Evolutionary conservation across 176 grass and related monocot genomes (phyloP), one percentile per base, ranked within the genome.

Genomic region (Areca catechu): DNA sequence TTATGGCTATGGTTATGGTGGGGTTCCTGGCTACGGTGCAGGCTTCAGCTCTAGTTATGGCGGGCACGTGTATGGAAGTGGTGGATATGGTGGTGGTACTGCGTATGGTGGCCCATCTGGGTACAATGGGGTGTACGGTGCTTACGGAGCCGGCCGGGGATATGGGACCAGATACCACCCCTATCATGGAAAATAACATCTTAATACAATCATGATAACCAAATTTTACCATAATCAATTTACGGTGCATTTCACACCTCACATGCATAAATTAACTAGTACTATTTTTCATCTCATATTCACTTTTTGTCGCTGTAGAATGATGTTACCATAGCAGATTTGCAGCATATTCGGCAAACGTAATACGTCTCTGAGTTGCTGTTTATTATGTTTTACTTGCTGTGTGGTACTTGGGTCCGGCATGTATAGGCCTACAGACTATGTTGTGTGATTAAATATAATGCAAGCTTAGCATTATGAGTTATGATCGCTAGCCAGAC

Each of bases 11-110:
- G 34, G 34, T 14, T 43, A 83, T 58, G 82, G 82, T 3, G 71
- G 58, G 24, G 57, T 73, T 63, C 30, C 75, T 58, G 75, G 78
- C 43, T 89, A 59, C 66, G 82, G 78, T 25, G 51, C 89, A 25
- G 85, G 76, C 48, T 95, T 58, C 72, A 78, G 79, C 22, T 58
- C 85, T 56, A 78, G 57, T 19, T 93, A 93, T 72, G 85, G 81
- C 70, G 84, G 76, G 16, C 70, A 72, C 63, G 77, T 92, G 75
- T 95, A 95, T 70, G 86, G 90, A 64, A 62, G 67, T 16, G 67
- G 69, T 19, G 60, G 60, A 21, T 67, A 37, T 19, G 17, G 27
- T 16, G 4, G n/a, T 9, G 25, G 48, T 12, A 51, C 4, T 5
- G 48, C 67, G 47, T 80, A 80, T 24, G 71, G 78, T 17, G 43